Percentiles rank a stretch among this genome's conserved stretches.
These are phyloP conservation scores for Thelonectria olida DNA, from an alignment of 2,329 filamentous ascomycete species.

Conservation along the genomic window DNA sequence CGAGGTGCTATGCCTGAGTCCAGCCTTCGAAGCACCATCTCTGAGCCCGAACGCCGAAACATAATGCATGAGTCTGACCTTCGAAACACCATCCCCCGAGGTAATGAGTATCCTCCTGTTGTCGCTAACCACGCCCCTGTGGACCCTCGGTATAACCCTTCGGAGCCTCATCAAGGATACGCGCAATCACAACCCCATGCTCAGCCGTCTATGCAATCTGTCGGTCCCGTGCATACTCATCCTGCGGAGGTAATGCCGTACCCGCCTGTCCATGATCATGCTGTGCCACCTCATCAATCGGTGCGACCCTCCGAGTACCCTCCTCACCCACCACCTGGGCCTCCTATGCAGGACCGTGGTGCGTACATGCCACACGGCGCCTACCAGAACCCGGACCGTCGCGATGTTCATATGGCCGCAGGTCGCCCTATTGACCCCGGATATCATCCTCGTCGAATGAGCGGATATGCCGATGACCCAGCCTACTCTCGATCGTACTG, in stretches of 20 bases:
- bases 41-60: slow-evolving; percentile 5
- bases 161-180: slow-evolving; percentile 39
- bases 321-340: slow-evolving; percentile 36
- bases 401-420: slow-evolving; percentile 42
- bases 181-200: slow-evolving; percentile 36
- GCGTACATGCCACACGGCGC: slow-evolving; percentile 42
- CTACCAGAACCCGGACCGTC: slow-evolving; percentile 41
- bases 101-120: slow-evolving; percentile 34
- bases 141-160: slow-evolving; percentile 34
- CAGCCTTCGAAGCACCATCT: slow-evolving; percentile 31
- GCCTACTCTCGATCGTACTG: slow-evolving; percentile 47
- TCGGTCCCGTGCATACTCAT: slow-evolving; percentile 35
- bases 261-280: slow-evolving; percentile 38
- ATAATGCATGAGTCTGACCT: slow-evolving; percentile 27
- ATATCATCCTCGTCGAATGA: slow-evolving; percentile 44
- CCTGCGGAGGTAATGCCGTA: slow-evolving; percentile 37
- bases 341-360: slow-evolving; percentile 35
- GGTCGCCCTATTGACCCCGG: slow-evolving; percentile 45
- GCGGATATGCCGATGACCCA: slow-evolving; percentile 44
- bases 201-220: slow-evolving; percentile 36
- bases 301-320: slow-evolving; percentile 42
- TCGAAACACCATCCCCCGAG: slow-evolving; percentile 34
- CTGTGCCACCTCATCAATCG: slow-evolving; percentile 35
- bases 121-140: slow-evolving; percentile 34
- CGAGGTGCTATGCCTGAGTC: slow-evolving; percentile 24